These are phyloP conservation scores for Taphrina confusa DNA, from an alignment of 1,139 yeast species.

Conservation along the genomic window DNA sequence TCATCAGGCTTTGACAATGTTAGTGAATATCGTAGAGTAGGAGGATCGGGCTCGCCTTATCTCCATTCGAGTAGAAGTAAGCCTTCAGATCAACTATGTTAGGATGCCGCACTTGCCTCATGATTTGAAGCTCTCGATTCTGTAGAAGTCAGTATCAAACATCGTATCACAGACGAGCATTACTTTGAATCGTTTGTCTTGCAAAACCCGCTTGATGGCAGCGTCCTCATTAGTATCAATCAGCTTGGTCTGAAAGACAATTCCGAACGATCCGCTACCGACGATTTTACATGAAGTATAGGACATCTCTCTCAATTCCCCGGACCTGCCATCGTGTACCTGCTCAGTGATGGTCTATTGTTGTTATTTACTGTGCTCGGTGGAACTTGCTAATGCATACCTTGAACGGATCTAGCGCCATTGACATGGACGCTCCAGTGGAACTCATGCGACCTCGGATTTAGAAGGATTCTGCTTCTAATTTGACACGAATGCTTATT, in stretches of 20 bases:
- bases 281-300: constrained; percentile 81
- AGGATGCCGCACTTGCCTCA: constrained; percentile 84
- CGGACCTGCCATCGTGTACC: constrained; percentile 74
- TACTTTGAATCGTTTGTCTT: constrained; percentile 83
- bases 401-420: constrained; percentile 25
- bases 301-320: constrained; percentile 60
- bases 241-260: constrained; percentile 83
- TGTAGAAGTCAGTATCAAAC: constrained; percentile 15
- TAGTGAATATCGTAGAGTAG: neutral
- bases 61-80: constrained; percentile 80
- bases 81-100: constrained; percentile 87
- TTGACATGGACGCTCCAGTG: constrained; percentile 20
- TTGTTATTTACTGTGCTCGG: neutral
- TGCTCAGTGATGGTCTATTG: constrained; percentile 63
- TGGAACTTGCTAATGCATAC: neutral
- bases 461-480: too few species aligned
- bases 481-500: too few species aligned
- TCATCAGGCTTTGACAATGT: constrained; percentile 54
- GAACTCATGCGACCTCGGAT: constrained; percentile 14
- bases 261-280: constrained; percentile 97
- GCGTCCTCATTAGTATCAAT: constrained; percentile 71
- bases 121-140: constrained; percentile 92
- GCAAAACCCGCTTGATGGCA: constrained; percentile 91
- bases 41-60: constrained; percentile 43
- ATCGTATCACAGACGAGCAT: neutral